phyloP scores from a whole-genome alignment of 2,329 filamentous ascomycete species.

The Aspergillus jensenii region DNA sequence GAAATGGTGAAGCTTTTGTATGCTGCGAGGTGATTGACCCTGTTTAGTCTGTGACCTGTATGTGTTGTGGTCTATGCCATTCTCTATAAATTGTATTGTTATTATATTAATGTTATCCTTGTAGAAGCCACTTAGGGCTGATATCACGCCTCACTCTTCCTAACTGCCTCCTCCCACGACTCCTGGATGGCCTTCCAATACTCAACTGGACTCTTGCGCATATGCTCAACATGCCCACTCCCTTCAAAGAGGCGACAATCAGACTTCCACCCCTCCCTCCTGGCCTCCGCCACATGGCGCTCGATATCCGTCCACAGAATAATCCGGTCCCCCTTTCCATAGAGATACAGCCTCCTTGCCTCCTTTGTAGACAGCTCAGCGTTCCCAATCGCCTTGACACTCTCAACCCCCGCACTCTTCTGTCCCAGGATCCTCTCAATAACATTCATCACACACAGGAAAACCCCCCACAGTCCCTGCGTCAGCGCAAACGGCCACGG shows the following conservation, averaged over 20 bases:
- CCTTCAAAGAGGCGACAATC: background rate
- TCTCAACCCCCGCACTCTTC: background rate
- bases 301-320: conserved; percentile 7
- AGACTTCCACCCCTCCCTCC: background rate
- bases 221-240: conserved; percentile 7
- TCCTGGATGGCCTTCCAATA: conserved; percentile 1
- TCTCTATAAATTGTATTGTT: no score
- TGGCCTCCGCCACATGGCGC: background rate
- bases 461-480: background rate
- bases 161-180: background rate
- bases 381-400: background rate
- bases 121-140: no score
- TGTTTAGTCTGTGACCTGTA: no score
- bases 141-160: background rate
- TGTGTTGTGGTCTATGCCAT: no score
- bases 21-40: no score
- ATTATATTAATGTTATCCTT: no score
- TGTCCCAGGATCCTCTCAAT: background rate
- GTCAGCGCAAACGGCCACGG: conserved; percentile 2
- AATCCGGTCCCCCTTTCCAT: conserved; percentile 2
- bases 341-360: background rate
- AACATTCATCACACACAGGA: background rate
- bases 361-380: background rate
- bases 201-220: background rate
- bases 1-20: no score